These are phyloP conservation scores for Pichia inconspicua DNA, from an alignment of 1,139 yeast species.

Conservation along the genomic window DNA sequence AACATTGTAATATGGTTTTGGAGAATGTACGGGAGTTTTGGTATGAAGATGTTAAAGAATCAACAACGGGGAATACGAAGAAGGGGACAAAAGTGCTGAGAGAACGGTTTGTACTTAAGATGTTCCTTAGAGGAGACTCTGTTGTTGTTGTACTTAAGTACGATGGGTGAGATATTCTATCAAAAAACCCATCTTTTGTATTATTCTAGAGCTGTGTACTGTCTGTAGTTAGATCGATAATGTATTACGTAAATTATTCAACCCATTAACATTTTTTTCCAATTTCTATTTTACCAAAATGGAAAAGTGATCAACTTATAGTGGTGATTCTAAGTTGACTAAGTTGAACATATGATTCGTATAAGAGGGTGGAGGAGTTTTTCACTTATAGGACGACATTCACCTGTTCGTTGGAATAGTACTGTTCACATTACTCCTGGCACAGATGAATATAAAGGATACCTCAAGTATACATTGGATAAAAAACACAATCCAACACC, in stretches of 20 bases:
- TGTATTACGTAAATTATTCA: neutral
- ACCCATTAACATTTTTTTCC: too few relatives aligned
- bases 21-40: conserved; percentile 80
- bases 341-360: neutral
- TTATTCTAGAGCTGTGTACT: neutral
- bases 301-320: too few relatives aligned
- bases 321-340: too few relatives aligned
- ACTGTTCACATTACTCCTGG: conserved; percentile 5
- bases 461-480: conserved; percentile 22
- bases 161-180: conserved; percentile 1
- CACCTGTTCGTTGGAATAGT: neutral
- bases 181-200: neutral
- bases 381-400: neutral
- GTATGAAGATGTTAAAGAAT: conserved; percentile 19
- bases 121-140: conserved; percentile 93
- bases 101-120: conserved; percentile 81
- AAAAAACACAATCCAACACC: conserved; percentile 23
- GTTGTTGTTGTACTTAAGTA: conserved; percentile 71
- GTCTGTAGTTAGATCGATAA: too few relatives aligned
- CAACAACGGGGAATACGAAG: conserved; percentile 10
- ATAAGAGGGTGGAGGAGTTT: too few relatives aligned
- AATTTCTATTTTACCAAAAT: too few relatives aligned
- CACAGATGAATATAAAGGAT: conserved; percentile 20
- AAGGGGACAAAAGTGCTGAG: conserved; percentile 57
- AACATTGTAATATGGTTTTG: conserved; percentile 88